Evolutionary conservation across 2,329 filamentous ascomycete species (phyloP).

Genomic region (Xylariaceae sp.): DNA sequence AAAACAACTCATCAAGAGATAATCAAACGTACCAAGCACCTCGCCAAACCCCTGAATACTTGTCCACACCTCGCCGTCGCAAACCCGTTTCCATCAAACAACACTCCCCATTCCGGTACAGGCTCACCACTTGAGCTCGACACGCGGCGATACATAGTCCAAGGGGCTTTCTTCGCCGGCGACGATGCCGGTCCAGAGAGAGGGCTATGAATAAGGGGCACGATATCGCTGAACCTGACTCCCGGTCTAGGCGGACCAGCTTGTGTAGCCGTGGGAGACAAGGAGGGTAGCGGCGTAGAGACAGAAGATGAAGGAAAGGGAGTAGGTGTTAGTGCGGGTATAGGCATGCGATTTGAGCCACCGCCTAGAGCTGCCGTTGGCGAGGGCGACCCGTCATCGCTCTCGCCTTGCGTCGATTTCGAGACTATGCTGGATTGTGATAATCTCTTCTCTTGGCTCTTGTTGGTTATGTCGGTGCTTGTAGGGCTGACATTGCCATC

Average conservation of each 20-base stretch:
- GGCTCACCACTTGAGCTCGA: constrained; percentile 24
- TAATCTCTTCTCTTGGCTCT: constrained; percentile 3
- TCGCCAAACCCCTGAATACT: constrained; percentile 75
- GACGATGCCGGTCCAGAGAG: constrained; percentile 7
- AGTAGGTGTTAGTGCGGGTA: constrained; percentile 10
- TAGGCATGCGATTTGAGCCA: constrained; percentile 5
- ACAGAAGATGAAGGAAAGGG: constrained; percentile 10
- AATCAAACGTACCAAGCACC: constrained; percentile 69
- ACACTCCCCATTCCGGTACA: constrained; percentile 67
- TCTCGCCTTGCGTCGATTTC: constrained; percentile 7
- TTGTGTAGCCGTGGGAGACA: neutral
- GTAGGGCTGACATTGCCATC: constrained; percentile 5
- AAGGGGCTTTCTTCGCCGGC: constrained; percentile 16
- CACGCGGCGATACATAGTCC: constrained; percentile 22
- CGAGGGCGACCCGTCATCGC: constrained; percentile 16
- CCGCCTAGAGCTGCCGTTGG: constrained; percentile 4
- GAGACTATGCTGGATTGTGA: neutral
- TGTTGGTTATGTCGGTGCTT: neutral
- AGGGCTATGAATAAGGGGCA: constrained; percentile 21
- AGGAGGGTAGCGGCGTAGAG: constrained; percentile 1
- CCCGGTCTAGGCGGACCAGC: neutral
- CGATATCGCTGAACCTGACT: constrained; percentile 31
- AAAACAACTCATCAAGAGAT: neutral
- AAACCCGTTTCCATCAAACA: constrained; percentile 73
- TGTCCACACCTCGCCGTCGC: constrained; percentile 73